Evolutionary conservation across 225 moss, liverwort and hornwort genomes (phyloP), one percentile per base, ranked within the genome.

Genomic region (Ulota crispa): DNA sequence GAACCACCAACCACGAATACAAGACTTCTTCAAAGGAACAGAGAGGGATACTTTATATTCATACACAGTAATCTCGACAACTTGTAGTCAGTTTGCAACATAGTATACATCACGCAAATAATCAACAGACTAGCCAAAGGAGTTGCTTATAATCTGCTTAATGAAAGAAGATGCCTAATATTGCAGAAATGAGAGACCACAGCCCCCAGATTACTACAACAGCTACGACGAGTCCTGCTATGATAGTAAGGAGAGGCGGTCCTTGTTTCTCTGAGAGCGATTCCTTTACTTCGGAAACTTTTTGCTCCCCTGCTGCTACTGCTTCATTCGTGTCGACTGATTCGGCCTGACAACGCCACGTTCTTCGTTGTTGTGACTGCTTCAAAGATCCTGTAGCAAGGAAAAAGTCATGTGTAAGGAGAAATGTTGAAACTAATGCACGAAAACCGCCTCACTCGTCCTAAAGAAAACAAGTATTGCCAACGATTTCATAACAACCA

Each of bases 201-300:
- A 90, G 60, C 56, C 80, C 86, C 84, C 88, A 80, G 74, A 88
- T 16, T 26, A 88, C 84, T 30, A 88, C 30, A 82, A 67, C 82
- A 71, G 88, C 86, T 62, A 82, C 84, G n/a, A 68, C 10, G 39
- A 90, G 61, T 55, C 86, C 90, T 67, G 88, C 90, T 30, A 88
- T 5, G 55, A 90, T 84, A 27, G 88, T 88, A 2, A 82, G 82
- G 19, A 90, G 52, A 8, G 88, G 90, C 34, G 86, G 88, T 56
- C 83, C 90, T 80, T 82, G 80, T 39, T 82, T 86, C 65, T 88
- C 78, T 55, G 80, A 24, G 31, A 77, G 36, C 19, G 71, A 70
- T 59, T 80, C 66, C 84, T 88, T 86, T 71, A 50, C 82, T 71
- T 86, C 62, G 36, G 81, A 76, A 63, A 70, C 43, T 28, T 80